phyloP scores from a whole-genome alignment of 331 rosid species.

The Quercus tomentella region DNA sequence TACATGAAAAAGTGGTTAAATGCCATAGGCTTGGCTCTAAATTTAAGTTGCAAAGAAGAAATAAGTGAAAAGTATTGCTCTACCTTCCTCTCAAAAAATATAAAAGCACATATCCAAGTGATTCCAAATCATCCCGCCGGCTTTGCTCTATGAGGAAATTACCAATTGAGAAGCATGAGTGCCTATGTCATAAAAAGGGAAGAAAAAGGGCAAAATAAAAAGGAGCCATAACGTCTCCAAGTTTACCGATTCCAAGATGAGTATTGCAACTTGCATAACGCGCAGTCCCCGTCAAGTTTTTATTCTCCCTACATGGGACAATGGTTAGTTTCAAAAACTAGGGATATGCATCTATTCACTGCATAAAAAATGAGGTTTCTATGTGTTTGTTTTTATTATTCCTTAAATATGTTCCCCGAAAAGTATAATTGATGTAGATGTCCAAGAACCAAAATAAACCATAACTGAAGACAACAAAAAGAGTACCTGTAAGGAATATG shows the following conservation, averaged over 20 bases:
- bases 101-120: constrained; percentile 92
- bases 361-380: not conserved
- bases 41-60: not conserved
- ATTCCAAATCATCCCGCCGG: constrained; percentile 96
- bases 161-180: constrained; percentile 13
- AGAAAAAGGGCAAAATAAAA: not conserved
- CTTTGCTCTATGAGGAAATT: constrained; percentile 73
- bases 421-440: not conserved
- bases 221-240: constrained; percentile 10
- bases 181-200: not conserved
- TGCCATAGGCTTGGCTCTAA: not conserved
- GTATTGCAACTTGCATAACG: constrained; percentile 97
- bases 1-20: not conserved
- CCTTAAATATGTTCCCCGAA: not conserved
- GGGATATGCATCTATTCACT: not conserved
- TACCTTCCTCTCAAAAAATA: constrained; percentile 98
- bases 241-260: constrained; percentile 92
- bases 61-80: not conserved
- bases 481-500: constrained; percentile 84
- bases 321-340: constrained; percentile 5
- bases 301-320: constrained; percentile 65
- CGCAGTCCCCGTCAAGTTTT: constrained; percentile 90
- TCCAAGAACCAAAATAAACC: not conserved
- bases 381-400: not conserved
- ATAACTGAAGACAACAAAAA: constrained; percentile 2